Evolutionary conservation across 1,139 yeast species (phyloP), one percentile per base, ranked within the genome.

Genomic region (Debaryomyces sp.): DNA sequence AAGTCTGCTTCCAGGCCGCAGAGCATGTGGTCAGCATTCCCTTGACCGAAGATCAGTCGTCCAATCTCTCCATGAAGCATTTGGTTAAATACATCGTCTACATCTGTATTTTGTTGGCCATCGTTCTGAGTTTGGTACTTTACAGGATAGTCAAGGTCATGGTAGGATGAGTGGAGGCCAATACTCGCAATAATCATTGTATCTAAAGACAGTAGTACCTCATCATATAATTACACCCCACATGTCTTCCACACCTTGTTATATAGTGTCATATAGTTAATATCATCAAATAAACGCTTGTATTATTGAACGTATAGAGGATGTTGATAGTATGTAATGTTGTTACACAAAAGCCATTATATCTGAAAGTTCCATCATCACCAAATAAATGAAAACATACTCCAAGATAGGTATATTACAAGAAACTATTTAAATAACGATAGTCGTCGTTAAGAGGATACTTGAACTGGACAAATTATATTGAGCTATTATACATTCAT

Each of bases 11-110:
- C 47, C 75, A 66, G 52, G 79, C 80, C 0, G 75, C 77, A 1
- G 78, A 72, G 45, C 70, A 71, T 50, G 78, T 75, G 27, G 75
- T 75, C 8, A 67, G 74, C 51, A 75, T 76, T 26, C 80, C 80
- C 2, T 60, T 73, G 29, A 63, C 71, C 1, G 75, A 71, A 47
- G 70, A 69, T 15, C 67, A 63, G 46, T 43, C 57, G 8, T 41
- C 57, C 15, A 50, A 55, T 36, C 48, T 57, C 13, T 54, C 63
- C 12, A 55, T 61, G 59, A 60, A 56, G 48, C 51, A 57, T 26
- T 52, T 64, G 39, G 54, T 62, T 17, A 58, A 59, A 44, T 66
- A 68, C 50, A 13, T 68, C 22, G 49, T 57, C 5, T 62, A 63
- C 22, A 58, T 61, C 13, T 54, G 63, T 6, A 45, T 65, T 15